These are phyloP conservation scores for Phytophthora boehmeriae DNA, from an alignment of 352 stramenopile species.

Conservation along the genomic window DNA sequence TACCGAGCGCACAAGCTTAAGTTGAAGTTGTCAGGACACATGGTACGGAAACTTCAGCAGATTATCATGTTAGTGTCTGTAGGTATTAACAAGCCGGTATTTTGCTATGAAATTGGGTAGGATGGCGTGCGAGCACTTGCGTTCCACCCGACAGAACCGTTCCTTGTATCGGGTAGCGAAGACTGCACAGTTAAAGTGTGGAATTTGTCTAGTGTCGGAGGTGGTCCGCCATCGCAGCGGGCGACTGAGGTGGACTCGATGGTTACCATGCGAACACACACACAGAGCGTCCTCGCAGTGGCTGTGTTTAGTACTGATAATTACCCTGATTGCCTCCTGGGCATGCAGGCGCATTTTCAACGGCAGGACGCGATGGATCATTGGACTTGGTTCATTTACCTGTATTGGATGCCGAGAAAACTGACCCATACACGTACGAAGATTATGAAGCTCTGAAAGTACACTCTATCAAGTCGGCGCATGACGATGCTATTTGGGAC, in stretches of 20 bases:
- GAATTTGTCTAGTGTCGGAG: slow-evolving; percentile 70
- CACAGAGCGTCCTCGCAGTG: slow-evolving; percentile 75
- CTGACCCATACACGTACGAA: slow-evolving; percentile 69
- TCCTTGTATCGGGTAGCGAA: slow-evolving; percentile 85
- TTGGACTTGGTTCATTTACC: slow-evolving; percentile 75
- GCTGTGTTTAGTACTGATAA: slow-evolving; percentile 80
- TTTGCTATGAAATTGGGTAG: slow-evolving; percentile 29
- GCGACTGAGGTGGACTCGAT: slow-evolving; percentile 80
- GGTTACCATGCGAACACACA: slow-evolving; percentile 75
- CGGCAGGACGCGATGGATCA: slow-evolving; percentile 75
- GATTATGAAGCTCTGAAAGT: slow-evolving; percentile 78
- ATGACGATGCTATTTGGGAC: slow-evolving; percentile 86
- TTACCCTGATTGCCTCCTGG: slow-evolving; percentile 56
- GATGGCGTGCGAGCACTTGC: slow-evolving; percentile 79
- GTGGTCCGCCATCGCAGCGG: slow-evolving; percentile 69
- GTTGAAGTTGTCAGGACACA: slow-evolving; percentile 83
- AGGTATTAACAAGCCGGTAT: slow-evolving; percentile 1
- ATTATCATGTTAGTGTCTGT: slow-evolving; percentile 5
- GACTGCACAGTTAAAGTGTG: slow-evolving; percentile 87
- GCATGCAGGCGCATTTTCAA: slow-evolving; percentile 70
- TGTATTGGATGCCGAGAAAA: slow-evolving; percentile 59
- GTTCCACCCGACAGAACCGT: slow-evolving; percentile 82
- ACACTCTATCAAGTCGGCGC: slow-evolving; percentile 71
- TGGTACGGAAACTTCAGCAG: slow-evolving; percentile 46
- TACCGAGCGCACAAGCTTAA: slow-evolving; percentile 86